Percentiles rank a stretch among this genome's conserved stretches.
Evolutionary conservation across 305 asterid species (phyloP).

Genomic region (Stenogyne calaminthoides): DNA sequence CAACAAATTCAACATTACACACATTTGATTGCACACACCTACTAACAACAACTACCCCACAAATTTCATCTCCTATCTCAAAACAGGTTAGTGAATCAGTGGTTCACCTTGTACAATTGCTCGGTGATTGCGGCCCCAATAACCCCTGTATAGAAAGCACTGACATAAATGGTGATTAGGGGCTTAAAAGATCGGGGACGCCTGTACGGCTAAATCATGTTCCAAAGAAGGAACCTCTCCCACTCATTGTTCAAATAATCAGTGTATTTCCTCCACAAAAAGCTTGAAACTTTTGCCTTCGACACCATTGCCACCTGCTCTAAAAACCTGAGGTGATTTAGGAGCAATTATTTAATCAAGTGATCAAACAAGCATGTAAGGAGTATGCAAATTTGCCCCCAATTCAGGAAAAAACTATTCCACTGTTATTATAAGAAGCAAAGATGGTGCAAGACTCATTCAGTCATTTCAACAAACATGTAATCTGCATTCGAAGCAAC

Average conservation of each 20-base stretch:
- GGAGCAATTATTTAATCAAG: neutral
- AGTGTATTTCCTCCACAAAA: conserved; percentile 83
- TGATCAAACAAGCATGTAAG: conserved; percentile 27
- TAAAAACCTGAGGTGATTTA: neutral
- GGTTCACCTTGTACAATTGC: conserved; percentile 70
- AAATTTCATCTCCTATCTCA: neutral
- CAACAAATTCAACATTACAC: neutral
- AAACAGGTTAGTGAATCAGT: neutral
- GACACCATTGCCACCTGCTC: conserved; percentile 15
- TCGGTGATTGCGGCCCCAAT: conserved; percentile 83
- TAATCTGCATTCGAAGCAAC: conserved; percentile 1
- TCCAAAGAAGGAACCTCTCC: conserved; percentile 84
- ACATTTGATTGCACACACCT: neutral
- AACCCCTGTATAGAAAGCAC: conserved; percentile 85
- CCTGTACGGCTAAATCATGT: conserved; percentile 80
- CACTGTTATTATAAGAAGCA: neutral
- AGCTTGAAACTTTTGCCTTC: conserved; percentile 51
- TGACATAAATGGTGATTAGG: conserved; percentile 64
- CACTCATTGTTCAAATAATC: conserved; percentile 69
- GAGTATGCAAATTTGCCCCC: neutral
- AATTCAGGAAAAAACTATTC: neutral
- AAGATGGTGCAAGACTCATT: conserved; percentile 7
- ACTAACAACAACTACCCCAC: neutral
- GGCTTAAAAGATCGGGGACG: conserved; percentile 84
- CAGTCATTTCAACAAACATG: conserved; percentile 34